Base-by-base conservation (phyloP, 2,329 filamentous ascomycete species). In the Tolypocladium pustulatum region DNA sequence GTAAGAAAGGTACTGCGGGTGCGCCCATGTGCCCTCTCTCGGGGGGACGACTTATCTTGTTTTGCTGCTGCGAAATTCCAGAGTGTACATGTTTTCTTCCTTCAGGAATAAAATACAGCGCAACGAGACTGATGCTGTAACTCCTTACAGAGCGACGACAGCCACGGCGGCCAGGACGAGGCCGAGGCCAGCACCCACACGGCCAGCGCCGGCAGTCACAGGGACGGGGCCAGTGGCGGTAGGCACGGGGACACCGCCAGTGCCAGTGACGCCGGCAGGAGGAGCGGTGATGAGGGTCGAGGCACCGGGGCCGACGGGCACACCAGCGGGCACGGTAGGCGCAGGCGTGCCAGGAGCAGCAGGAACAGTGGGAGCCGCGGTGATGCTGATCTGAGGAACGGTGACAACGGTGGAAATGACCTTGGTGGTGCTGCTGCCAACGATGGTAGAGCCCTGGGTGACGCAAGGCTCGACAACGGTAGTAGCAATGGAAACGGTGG, bases 321-420 rank as follows among this genome's bases (percentile, higher is more conserved):
- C 59, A 54, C 64, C 65, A 53, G 65, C 61, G 59, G 62, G 62
- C 55, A 64, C 62, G 34, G 62, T 55, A 43, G 38, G 60, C 51
- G 58, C 65, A 61, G 27, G 63, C 62, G 60, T 61, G 60, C 58
- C 55, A 32, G 62, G 60, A 22, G 38, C 59, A 22, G n/a, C 41
- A 3, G 41, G n/a, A 15, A n/a, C 57, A 53, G 62, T 58, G 13
- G 64, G 65, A 41, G 7, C 27, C 27, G 75, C 75, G 61, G 73
- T 72, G 74, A 84, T 78, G 67, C 69, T 75, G 61, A 84, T 76
- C 71, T 80, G 71, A 51, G 82, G 82, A 32, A 84, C 77, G 54
- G 77, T 76, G 60, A 85, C 64, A 66, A 76, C 73, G 57, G 81
- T 81, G 77, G 70, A 71, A 64, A 81, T 78, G 67, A 73, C 75